phyloP scores from a whole-genome alignment of 495 filamentous ascomycete species.

The Penicillium soppii region DNA sequence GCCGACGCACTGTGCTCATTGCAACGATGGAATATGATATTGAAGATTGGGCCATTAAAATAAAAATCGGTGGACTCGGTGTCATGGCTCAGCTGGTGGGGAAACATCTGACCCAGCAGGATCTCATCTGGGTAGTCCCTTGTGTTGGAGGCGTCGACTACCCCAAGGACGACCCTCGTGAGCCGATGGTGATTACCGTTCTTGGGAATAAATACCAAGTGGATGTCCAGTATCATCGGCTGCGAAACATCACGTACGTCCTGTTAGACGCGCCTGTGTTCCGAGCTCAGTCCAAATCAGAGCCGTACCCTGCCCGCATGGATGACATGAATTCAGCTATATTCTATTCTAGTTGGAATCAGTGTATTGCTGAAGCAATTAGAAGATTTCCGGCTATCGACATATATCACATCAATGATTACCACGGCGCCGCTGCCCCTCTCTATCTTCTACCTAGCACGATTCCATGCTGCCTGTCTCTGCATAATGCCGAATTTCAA shows the following conservation, averaged over 20 bases:
- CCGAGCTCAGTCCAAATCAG: constrained; percentile 64
- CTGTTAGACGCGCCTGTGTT: constrained; percentile 72
- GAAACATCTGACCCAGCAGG: constrained; percentile 62
- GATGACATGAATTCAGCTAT: constrained; percentile 70
- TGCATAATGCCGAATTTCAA: constrained; percentile 73
- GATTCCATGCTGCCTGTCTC: constrained; percentile 45
- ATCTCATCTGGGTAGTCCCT: constrained; percentile 72
- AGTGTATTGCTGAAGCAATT: constrained; percentile 64
- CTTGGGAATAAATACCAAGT: constrained; percentile 63
- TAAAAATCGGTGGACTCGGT: constrained; percentile 72
- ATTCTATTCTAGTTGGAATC: constrained; percentile 73
- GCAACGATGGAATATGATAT: constrained; percentile 76
- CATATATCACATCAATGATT: constrained; percentile 82
- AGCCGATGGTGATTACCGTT: constrained; percentile 63
- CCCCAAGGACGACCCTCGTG: constrained; percentile 56
- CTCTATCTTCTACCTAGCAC: constrained; percentile 66
- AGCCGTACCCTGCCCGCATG: constrained; percentile 72
- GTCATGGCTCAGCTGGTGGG: constrained; percentile 72
- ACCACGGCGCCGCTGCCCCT: constrained; percentile 71
- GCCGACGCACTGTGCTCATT: constrained; percentile 58
- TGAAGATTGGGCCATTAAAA: constrained; percentile 69
- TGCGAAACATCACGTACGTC: constrained; percentile 71
- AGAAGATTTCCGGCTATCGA: constrained; percentile 59
- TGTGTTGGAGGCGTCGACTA: constrained; percentile 69
- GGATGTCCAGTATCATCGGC: constrained; percentile 62